Conservation (phyloP, 768 basidiomycete genomes). For the Albatrellus ellisii region DNA sequence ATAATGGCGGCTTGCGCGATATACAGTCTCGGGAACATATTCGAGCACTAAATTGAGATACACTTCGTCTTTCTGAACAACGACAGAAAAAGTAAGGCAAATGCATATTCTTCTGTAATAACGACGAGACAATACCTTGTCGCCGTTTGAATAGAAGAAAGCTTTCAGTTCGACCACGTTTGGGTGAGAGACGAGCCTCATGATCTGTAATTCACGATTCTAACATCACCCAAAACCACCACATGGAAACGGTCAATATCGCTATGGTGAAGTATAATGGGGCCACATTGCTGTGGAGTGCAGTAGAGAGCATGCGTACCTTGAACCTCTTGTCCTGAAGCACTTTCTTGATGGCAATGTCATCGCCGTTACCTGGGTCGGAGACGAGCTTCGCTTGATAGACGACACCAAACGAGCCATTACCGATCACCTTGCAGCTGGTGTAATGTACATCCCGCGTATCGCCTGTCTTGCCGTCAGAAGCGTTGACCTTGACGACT, state of each 20-base stretch:
- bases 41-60: conserved; percentile 99
- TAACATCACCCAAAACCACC: conserved; percentile 20
- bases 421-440: conserved; percentile 96
- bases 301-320: conserved; percentile 37
- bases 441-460: conserved; percentile 86
- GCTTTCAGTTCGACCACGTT: conserved; percentile 97
- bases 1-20: conserved; percentile 97
- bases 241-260: background rate
- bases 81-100: background rate
- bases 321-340: conserved; percentile 99
- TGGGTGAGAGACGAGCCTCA: conserved; percentile 92
- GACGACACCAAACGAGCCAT: conserved; percentile 98
- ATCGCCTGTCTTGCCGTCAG: conserved; percentile 87
- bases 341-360: conserved; percentile 99
- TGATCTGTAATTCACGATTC: conserved; percentile 99
- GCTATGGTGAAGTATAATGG: conserved; percentile 1
- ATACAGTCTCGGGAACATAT: conserved; percentile 99
- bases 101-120: background rate
- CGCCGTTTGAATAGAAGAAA: conserved; percentile 98
- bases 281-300: conserved; percentile 1
- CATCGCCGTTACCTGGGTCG: conserved; percentile 50
- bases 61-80: conserved; percentile 90
- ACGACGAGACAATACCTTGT: conserved; percentile 61
- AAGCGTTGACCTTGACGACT: conserved; percentile 90
- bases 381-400: conserved; percentile 85